phyloP scores from a whole-genome alignment of 169 alveolate genomes.

The Cryptosporidium baileyi region DNA sequence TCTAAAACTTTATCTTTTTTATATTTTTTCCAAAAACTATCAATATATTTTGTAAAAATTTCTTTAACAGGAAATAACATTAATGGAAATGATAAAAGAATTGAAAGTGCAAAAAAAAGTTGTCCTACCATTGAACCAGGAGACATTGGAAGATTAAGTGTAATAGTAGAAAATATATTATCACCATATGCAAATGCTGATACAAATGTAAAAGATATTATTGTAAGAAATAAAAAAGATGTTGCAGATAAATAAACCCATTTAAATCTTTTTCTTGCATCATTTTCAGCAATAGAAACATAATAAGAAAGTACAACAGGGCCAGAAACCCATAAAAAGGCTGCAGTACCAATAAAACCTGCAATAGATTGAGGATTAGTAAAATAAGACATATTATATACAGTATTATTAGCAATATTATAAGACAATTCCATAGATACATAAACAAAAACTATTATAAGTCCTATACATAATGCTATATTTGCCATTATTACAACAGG shows the following conservation, averaged over 20 bases:
- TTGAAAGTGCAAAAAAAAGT: conserved; percentile 28
- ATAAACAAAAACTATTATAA: conserved; percentile 31
- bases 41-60: conserved; percentile 26
- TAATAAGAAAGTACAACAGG: conserved; percentile 58
- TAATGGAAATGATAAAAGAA: conserved; percentile 34
- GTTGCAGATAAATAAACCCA: conserved; percentile 24
- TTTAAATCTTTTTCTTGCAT: neutral
- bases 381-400: neutral
- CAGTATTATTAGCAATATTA: neutral
- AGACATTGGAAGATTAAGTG: conserved; percentile 32
- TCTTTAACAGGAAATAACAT: conserved; percentile 54
- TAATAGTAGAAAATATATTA: conserved; percentile 22
- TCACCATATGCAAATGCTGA: conserved; percentile 36
- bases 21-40: neutral
- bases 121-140: conserved; percentile 47
- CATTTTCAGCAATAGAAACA: conserved; percentile 34
- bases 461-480: conserved; percentile 16
- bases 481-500: conserved; percentile 47
- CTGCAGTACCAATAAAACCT: conserved; percentile 38
- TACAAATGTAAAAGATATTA: conserved; percentile 14
- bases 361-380: conserved; percentile 44
- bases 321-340: conserved; percentile 63
- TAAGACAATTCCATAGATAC: neutral
- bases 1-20: conserved; percentile 21
- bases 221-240: neutral